Base-by-base conservation (phyloP, 2,329 filamentous ascomycete species). In the Pestalotiopsis sp. region DNA sequence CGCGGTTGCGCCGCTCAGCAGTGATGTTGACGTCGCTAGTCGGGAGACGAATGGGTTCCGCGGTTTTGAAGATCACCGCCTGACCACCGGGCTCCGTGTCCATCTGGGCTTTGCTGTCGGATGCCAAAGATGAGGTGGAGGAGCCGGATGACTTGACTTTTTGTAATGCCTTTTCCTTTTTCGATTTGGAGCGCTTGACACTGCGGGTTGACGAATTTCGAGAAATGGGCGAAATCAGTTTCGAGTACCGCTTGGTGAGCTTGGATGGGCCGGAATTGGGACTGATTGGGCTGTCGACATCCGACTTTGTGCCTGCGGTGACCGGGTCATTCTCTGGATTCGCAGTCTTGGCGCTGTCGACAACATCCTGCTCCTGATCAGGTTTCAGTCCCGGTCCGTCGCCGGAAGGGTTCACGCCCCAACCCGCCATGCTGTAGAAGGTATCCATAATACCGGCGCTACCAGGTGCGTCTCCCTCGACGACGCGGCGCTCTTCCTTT, bases 1-100 rank as follows among this genome's bases (percentile, higher is more conserved):
- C 90, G 75, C 91, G 92, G 80, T 94, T 97, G 45, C 95, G 90
- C 7, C 94, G 89, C 81, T 98, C 95, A 27, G 98, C 90, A 64
- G 94, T 91, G 72, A 98, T 92, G 78, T 97, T 97, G 73, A 98
- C 87, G 76, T 98, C 96, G 78, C 92, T 94, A 61, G 91, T 93
- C 0, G 92, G 90, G 0, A 98, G 80, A 7, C 91, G 86, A 4
- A 98, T 83, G 0, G 90, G 90, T 3, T 84, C 82, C 0, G 83
- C 80, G 0, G 96, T 94, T 58, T 90, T 91, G 76, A 98, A 92
- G 36, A 98, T 90, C 55, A 97, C 92, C 2, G 89, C 89, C 72
- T 91, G 91, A 31, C 92, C 90, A 38, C 90, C 90, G 0, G 86
- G 81, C 72, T 90, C 85, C 38, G 83, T 71, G 5, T 83, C 82